These are phyloP conservation scores for Aspergillus sp. DNA, from an alignment of 2,329 filamentous ascomycete genomes.

Conservation along the genomic window DNA sequence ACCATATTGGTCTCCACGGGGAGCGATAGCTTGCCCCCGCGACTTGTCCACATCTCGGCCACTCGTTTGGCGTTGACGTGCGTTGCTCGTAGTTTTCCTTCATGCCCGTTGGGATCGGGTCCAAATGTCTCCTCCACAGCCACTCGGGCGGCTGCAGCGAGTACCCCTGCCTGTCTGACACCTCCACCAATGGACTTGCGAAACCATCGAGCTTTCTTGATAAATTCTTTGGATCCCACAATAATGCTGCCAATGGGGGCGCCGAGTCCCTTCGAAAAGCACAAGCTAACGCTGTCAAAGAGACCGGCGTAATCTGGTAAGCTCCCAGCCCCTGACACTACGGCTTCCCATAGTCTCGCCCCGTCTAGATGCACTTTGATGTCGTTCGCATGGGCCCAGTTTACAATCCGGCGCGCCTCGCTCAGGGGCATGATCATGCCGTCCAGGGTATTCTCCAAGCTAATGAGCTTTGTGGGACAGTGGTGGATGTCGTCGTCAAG, in stretches of 20 bases:
- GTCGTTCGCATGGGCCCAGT: slow-evolving; percentile 64
- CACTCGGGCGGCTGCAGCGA: slow-evolving; percentile 72
- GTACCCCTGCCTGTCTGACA: slow-evolving; percentile 71
- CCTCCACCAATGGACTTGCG: slow-evolving; percentile 80
- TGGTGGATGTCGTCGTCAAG: slow-evolving; percentile 68
- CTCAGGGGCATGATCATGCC: slow-evolving; percentile 75
- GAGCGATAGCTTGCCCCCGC: slow-evolving; percentile 67
- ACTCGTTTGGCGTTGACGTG: slow-evolving; percentile 65
- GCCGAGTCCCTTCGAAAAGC: slow-evolving; percentile 79
- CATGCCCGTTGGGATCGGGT: slow-evolving; percentile 55
- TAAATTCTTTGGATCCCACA: slow-evolving; percentile 58
- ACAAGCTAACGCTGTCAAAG: slow-evolving; percentile 74
- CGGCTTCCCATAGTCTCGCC: slow-evolving; percentile 79
- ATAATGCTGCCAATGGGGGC: slow-evolving; percentile 78
- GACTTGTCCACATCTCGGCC: slow-evolving; percentile 63
- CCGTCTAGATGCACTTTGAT: slow-evolving; percentile 77
- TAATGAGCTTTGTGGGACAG: slow-evolving; percentile 78
- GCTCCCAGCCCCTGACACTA: slow-evolving; percentile 66
- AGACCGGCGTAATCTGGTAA: slow-evolving; percentile 66
- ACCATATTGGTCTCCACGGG: slow-evolving; percentile 91
- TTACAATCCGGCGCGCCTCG: slow-evolving; percentile 68
- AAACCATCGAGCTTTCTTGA: slow-evolving; percentile 71
- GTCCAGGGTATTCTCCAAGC: slow-evolving; percentile 80
- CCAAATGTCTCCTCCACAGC: slow-evolving; percentile 79
- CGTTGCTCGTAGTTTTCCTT: slow-evolving; percentile 59